Base-by-base conservation (phyloP, 2,329 filamentous ascomycete genomes). In the Cucurbitaria berberidis region DNA sequence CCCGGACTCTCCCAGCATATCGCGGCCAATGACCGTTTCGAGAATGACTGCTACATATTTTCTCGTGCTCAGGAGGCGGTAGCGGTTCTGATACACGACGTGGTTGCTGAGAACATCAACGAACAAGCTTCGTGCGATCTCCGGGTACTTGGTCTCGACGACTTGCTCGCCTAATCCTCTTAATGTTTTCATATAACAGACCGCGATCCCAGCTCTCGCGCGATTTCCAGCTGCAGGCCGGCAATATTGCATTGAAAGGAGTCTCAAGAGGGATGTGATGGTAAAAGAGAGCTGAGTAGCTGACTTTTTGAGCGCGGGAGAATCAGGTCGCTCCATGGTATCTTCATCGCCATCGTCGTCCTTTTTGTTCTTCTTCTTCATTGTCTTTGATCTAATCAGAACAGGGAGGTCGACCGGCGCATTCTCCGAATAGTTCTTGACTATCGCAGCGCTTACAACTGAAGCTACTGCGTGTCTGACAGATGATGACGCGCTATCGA, bases 391-490 rank as follows among this genome's bases (percentile, higher is more conserved):
- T 9, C 82, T 82, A 5, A 76, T 72, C 15, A 69, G 56, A 22
- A 78, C 74, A 3, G 82, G 78, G 3, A 70, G 58, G n/a, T 75
- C 72, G 1, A 65, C 51, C 9, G 69, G 59, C 7, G 68, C 69
- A 43, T 82, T 80, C 58, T 89, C 87, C 0, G 88, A 88, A 72
- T 93, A 90, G 45, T 86, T 87, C 73, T 93, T 92, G 1, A 95
- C 87, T 60, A 99, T 80, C n/a, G 87, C 86, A 55, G 91, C 86
- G 9, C 92, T 89, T 52, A 98, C 81, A 70, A 90, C 93, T 49
- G 91, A 90, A 6, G 92, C 93, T 3, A 91, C 91, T 2, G 93
- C 90, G 74, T 93, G 90, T 55, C 95, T 85, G 45, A 96, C 91
- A 24, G 87, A 83, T 0, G 87, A 78, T 43, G 88, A 89, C 1